Conservation (phyloP, 805 yeast genomes). For the Scheffersomyces amazonensis region DNA sequence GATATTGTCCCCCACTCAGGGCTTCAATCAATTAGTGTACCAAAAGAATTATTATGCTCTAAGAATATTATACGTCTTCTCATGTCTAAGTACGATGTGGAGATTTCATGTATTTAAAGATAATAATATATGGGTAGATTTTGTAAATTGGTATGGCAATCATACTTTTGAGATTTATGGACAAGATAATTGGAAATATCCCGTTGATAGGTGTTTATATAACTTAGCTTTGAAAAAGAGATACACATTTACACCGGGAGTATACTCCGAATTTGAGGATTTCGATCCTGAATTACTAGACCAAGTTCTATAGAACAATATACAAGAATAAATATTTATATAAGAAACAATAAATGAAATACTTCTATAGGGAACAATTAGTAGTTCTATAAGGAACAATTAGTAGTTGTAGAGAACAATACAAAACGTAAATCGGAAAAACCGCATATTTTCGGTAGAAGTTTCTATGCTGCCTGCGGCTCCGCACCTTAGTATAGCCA, state of each 20-base stretch:
- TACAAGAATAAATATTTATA: too few relatives aligned
- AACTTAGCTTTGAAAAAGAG: neutral
- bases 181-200: slow-evolving; percentile 1
- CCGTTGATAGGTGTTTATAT: neutral
- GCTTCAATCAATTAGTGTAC: slow-evolving; percentile 17
- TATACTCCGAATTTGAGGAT: neutral
- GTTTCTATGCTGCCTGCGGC: too few relatives aligned
- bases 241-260: neutral
- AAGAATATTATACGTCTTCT: slow-evolving; percentile 18
- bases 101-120: slow-evolving; percentile 19
- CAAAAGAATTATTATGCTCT: slow-evolving; percentile 20
- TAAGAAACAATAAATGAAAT: too few relatives aligned
- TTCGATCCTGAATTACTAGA: slow-evolving; percentile 1
- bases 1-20: slow-evolving; percentile 14
- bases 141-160: slow-evolving; percentile 14
- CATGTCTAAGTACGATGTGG: slow-evolving; percentile 15
- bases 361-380: too few relatives aligned
- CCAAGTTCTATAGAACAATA: too few relatives aligned
- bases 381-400: too few relatives aligned
- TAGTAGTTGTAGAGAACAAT: too few relatives aligned
- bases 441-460: too few relatives aligned
- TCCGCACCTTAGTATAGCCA: too few relatives aligned
- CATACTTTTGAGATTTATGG: neutral
- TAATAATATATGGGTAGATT: slow-evolving; percentile 28
- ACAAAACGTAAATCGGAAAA: too few relatives aligned